These are phyloP conservation scores for Hawksworthiomyces lignivorus DNA, from an alignment of 2,329 filamentous ascomycete species.

Conservation along the genomic window DNA sequence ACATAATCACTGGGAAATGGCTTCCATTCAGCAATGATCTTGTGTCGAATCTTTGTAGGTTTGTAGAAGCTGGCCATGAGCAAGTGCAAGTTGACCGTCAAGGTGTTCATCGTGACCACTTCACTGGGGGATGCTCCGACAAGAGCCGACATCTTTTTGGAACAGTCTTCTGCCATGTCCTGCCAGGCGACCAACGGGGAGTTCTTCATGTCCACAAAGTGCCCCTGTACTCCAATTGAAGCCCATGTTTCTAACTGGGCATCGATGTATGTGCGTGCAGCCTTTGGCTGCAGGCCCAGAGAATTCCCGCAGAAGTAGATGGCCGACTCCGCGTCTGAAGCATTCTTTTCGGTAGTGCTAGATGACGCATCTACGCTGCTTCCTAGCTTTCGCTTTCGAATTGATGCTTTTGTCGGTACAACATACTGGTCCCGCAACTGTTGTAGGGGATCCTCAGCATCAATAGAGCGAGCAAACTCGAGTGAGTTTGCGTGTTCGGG, in stretches of 20 bases:
- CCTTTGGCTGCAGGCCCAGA: constrained; percentile 72
- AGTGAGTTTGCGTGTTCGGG: constrained; percentile 38
- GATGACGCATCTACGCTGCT: background rate
- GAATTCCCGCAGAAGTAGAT: constrained; percentile 91
- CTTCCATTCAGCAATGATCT: constrained; percentile 83
- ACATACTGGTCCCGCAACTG: constrained; percentile 64
- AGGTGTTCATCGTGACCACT: constrained; percentile 80
- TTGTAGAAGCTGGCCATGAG: constrained; percentile 79
- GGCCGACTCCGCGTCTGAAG: constrained; percentile 35
- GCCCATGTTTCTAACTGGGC: constrained; percentile 78
- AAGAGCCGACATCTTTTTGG: constrained; percentile 60
- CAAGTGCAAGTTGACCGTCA: constrained; percentile 75
- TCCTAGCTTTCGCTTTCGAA: constrained; percentile 25
- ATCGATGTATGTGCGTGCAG: constrained; percentile 56
- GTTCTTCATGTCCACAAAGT: constrained; percentile 63
- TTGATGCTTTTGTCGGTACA: constrained; percentile 59
- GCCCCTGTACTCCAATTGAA: constrained; percentile 74
- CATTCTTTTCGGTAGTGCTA: constrained; percentile 20
- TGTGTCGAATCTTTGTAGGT: constrained; percentile 57
- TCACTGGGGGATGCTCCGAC: constrained; percentile 67
- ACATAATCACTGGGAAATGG: constrained; percentile 80
- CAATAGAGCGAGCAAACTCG: constrained; percentile 45
- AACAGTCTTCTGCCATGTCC: constrained; percentile 68
- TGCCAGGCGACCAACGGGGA: constrained; percentile 66
- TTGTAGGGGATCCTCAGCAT: constrained; percentile 52